Conservation (phyloP, 371 early-diverging fungal species). For the Lichtheimia ramosa region DNA sequence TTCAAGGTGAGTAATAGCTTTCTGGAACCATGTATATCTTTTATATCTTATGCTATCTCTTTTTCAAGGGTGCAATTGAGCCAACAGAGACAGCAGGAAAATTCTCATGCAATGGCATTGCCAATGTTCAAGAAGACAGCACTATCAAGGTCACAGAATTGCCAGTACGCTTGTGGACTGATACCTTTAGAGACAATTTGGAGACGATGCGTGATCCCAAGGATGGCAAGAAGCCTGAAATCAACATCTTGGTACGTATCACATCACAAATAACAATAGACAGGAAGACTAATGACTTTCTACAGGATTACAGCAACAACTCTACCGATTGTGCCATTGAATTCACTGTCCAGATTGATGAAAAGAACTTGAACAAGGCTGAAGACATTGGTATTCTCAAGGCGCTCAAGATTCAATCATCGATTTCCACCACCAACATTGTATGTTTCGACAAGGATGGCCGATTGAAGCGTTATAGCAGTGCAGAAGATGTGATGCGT, state of each 20-base stretch:
- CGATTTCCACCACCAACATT: slow-evolving; percentile 88
- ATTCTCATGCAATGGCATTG: slow-evolving; percentile 78
- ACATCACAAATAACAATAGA: background rate
- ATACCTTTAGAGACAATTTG: slow-evolving; percentile 89
- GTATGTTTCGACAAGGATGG: slow-evolving; percentile 97
- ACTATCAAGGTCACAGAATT: slow-evolving; percentile 92
- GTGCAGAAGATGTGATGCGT: slow-evolving; percentile 81
- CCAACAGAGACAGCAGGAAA: slow-evolving; percentile 48
- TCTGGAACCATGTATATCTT: background rate
- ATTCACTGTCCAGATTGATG: slow-evolving; percentile 80
- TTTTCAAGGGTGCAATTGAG: slow-evolving; percentile 67
- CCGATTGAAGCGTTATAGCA: slow-evolving; percentile 84
- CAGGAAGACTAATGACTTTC: background rate
- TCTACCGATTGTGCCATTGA: slow-evolving; percentile 83
- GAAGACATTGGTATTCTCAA: slow-evolving; percentile 81
- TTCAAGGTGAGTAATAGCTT: slow-evolving; percentile 61
- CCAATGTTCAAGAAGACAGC: slow-evolving; percentile 70
- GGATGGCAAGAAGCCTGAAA: slow-evolving; percentile 31
- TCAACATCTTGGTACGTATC: slow-evolving; percentile 20
- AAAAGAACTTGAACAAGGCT: slow-evolving; percentile 68
- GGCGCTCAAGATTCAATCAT: slow-evolving; percentile 77
- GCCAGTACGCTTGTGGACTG: slow-evolving; percentile 96
- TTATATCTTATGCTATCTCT: background rate
- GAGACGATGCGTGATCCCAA: slow-evolving; percentile 57
- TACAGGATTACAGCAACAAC: slow-evolving; percentile 76